Conservation (phyloP, 352 stramenopile species). For the Hyaloperonospora arabidopsidis region DNA sequence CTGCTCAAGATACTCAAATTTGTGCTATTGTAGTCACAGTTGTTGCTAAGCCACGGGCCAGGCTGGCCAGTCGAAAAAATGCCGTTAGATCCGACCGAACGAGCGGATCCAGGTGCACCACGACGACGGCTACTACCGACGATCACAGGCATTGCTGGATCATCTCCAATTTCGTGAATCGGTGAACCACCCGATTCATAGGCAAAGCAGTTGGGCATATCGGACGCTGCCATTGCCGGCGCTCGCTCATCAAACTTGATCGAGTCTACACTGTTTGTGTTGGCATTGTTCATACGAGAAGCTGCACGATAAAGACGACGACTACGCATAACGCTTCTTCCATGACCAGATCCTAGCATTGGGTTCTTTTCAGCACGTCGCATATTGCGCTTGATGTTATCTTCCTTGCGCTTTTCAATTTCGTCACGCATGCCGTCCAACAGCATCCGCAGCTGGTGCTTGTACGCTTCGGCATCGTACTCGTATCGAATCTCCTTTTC, state of each 20-base stretch:
- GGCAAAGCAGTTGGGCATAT: constrained; percentile 25
- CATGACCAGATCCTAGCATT: constrained; percentile 15
- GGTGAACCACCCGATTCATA: constrained; percentile 32
- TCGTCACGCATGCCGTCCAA: constrained; percentile 77
- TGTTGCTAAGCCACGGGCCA: constrained; percentile 23
- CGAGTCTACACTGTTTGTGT: constrained; percentile 29
- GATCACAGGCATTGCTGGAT: constrained; percentile 14
- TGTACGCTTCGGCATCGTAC: constrained; percentile 67
- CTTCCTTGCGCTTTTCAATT: constrained; percentile 73
- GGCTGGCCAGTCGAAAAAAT: constrained; percentile 23
- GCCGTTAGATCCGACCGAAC: constrained; percentile 24
- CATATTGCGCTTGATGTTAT: constrained; percentile 52
- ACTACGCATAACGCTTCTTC: constrained; percentile 9
- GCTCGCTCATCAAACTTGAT: constrained; percentile 44
- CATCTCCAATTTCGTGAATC: constrained; percentile 21
- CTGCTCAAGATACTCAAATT: constrained; percentile 37
- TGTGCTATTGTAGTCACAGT: constrained; percentile 29
- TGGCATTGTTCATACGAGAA: constrained; percentile 26
- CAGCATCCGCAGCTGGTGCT: constrained; percentile 64
- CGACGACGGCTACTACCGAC: constrained; percentile 25
- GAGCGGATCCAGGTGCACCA: constrained; percentile 18
- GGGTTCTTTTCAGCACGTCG: constrained; percentile 32
- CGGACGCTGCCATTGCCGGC: constrained; percentile 23
- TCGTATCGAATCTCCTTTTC: constrained; percentile 67
- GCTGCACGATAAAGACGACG: constrained; percentile 20